Base-by-base conservation (phyloP, 345 rosid species). In the Rubroshorea leprosula region DNA sequence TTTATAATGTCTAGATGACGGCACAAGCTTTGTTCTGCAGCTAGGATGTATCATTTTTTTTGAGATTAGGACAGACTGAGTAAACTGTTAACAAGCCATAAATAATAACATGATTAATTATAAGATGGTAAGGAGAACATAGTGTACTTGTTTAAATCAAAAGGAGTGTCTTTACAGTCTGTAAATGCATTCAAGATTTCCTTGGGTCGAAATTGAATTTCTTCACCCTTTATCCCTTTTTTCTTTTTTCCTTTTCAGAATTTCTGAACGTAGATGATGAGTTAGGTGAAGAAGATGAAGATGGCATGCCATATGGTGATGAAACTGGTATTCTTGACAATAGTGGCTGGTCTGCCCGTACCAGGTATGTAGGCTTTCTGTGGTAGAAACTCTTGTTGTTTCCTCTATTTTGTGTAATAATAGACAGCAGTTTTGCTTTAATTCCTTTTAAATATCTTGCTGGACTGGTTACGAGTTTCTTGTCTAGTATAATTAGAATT, bases 281-380 rank as follows among this genome's bases (percentile, higher is more conserved):
- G 47, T 60, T 62, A 48, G 89, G 64, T 24, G 95, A 81, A 60
- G 90, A 85, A 43, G 88, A 80, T 50, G 82, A 83, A 22, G 80
- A 81, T 55, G 82, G 69, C 35, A 68, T 72, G 74, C 81, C 72
- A 4, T 49, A 67, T 46, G 71, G 70, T 57, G 90, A 89, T 52
- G 92, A 85, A 26, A 55, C 80, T 57, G 75, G 61, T 60, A 75
- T 89, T 73, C 79, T 83, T 44, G 99, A 89, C 60, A 94, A 90
- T 60, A 87, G 79, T 74, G 95, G 99, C 23, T 94, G 99, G 99
- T 94, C 99, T 73, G 82, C 96, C 60, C 97, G 96, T 56, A 87
- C 99, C 49, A 94, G 97, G 99, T 94, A 38, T 54, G 74, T 72
- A 51, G 55, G 41, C 18, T 50, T 38, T 29, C 27, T 59, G 39